A percentile compares a stretch with the other conserved stretches of the same genome.
These are phyloP conservation scores for Daedaleopsis sinensis DNA, from an alignment of 768 basidiomycete genomes.

Conservation along the genomic window DNA sequence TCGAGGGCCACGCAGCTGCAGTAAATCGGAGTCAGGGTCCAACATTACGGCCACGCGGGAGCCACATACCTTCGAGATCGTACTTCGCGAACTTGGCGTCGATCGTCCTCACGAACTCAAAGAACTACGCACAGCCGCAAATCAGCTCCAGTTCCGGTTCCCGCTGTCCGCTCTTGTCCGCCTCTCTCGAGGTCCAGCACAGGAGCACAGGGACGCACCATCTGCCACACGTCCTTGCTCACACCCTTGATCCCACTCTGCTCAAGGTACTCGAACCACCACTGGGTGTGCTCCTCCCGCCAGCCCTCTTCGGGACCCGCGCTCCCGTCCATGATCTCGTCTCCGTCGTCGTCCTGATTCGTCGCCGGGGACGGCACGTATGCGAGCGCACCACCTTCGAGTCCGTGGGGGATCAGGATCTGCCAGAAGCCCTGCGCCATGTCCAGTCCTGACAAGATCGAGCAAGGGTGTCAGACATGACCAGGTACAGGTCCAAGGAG, in stretches of 20 bases:
- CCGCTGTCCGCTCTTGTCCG: too few species aligned
- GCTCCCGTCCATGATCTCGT: conserved; percentile 44
- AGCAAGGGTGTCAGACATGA: neutral
- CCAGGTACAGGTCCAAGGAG: neutral
- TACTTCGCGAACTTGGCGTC: conserved; percentile 74
- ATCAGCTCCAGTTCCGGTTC: neutral
- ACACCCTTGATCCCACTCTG: conserved; percentile 72
- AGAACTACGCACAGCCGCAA: conserved; percentile 50
- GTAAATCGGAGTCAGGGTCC: neutral
- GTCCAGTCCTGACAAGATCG: conserved; percentile 53
- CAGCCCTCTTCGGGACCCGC: conserved; percentile 56
- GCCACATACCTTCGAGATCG: conserved; percentile 68
- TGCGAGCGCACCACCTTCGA: conserved; percentile 65
- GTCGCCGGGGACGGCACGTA: conserved; percentile 38
- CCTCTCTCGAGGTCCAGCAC: too few species aligned
- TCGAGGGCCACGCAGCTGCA: conserved; percentile 84
- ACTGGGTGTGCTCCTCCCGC: conserved; percentile 59
- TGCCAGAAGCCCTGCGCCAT: conserved; percentile 78
- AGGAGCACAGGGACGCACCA: conserved; percentile 52
- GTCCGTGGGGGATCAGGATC: conserved; percentile 74
- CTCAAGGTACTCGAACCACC: conserved; percentile 81
- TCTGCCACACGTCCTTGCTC: conserved; percentile 88
- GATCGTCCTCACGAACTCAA: conserved; percentile 76
- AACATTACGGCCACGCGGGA: too few species aligned
- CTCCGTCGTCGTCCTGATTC: conserved; percentile 52